phyloP scores from a whole-genome alignment of 2,329 filamentous ascomycete genomes.

The Diaporthe aspalathi region DNA sequence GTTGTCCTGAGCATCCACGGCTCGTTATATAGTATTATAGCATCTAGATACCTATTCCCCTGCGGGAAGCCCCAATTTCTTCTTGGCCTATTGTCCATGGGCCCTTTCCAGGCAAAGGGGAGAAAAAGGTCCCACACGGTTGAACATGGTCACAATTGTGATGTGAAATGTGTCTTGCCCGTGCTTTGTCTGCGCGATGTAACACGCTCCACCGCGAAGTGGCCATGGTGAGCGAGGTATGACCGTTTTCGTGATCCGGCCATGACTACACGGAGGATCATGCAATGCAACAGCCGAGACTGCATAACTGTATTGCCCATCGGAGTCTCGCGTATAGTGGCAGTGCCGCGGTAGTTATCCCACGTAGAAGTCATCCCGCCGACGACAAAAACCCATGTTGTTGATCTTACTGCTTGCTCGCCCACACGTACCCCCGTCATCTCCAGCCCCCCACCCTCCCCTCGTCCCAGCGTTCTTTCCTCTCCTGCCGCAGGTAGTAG shows the following conservation, averaged over 20 bases:
- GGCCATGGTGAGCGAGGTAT: neutral
- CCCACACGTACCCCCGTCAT: slow-evolving; percentile 57
- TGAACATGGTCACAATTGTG: neutral
- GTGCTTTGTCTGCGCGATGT: neutral
- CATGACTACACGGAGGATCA: neutral
- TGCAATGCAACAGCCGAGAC: neutral
- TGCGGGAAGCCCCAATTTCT: slow-evolving; percentile 35
- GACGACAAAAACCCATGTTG: neutral
- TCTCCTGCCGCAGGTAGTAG: slow-evolving; percentile 84
- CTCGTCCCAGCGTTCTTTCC: slow-evolving; percentile 95
- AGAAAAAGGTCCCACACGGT: neutral
- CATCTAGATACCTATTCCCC: slow-evolving; percentile 40
- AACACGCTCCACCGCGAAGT: neutral
- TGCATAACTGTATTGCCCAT: neutral
- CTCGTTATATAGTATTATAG: slow-evolving; percentile 34
- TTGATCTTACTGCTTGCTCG: neutral
- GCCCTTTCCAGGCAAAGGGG: neutral
- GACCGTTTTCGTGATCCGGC: neutral
- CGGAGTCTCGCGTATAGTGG: neutral
- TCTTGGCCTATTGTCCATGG: slow-evolving; percentile 14
- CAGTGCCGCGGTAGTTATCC: neutral
- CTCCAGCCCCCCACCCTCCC: slow-evolving; percentile 95
- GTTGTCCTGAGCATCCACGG: slow-evolving; percentile 25
- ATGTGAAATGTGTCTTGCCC: neutral
- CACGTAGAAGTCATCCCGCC: neutral